Percentiles rank a stretch among this genome's conserved stretches.
Conservation (phyloP, 768 basidiomycete species). For the Boletus patriciae region DNA sequence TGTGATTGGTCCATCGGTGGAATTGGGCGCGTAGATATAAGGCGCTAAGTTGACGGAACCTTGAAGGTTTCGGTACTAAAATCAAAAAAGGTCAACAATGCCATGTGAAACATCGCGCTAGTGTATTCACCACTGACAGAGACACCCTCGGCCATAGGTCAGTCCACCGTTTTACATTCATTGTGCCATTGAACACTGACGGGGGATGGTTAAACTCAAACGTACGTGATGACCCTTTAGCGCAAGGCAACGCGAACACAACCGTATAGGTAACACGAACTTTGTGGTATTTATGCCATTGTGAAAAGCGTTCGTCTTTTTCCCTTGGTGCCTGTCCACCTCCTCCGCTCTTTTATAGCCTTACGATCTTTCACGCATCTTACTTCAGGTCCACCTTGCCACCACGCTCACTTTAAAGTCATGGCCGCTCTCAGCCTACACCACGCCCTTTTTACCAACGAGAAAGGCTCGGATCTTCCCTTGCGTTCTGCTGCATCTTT, state of each 20-base stretch:
- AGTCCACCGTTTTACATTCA: not conserved
- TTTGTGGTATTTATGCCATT: constrained; percentile 14
- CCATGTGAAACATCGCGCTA: constrained; percentile 3
- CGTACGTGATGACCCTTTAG: constrained; percentile 12
- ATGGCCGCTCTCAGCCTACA: constrained; percentile 66
- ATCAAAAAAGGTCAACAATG: constrained; percentile 16
- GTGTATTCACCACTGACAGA: not conserved
- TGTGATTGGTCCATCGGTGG: constrained; percentile 20
- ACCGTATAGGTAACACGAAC: constrained; percentile 1
- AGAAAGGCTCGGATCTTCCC: constrained; percentile 20
- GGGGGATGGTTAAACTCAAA: not conserved
- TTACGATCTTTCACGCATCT: constrained; percentile 16
- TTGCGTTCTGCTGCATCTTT: constrained; percentile 23
- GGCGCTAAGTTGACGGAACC: constrained; percentile 12
- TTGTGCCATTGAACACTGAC: constrained; percentile 2
- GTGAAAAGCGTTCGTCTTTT: constrained; percentile 14
- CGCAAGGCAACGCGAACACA: constrained; percentile 5
- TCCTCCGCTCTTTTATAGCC: constrained; percentile 1
- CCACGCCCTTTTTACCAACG: constrained; percentile 48
- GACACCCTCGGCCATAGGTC: constrained; percentile 10
- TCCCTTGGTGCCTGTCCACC: constrained; percentile 9
- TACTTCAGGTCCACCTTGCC: constrained; percentile 9
- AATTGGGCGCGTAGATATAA: constrained; percentile 10
- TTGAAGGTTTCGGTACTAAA: constrained; percentile 8
- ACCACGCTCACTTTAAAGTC: constrained; percentile 16